These are phyloP conservation scores for Candida dubliniensis DNA, from an alignment of 1,139 yeast genomes.

Conservation along the genomic window DNA sequence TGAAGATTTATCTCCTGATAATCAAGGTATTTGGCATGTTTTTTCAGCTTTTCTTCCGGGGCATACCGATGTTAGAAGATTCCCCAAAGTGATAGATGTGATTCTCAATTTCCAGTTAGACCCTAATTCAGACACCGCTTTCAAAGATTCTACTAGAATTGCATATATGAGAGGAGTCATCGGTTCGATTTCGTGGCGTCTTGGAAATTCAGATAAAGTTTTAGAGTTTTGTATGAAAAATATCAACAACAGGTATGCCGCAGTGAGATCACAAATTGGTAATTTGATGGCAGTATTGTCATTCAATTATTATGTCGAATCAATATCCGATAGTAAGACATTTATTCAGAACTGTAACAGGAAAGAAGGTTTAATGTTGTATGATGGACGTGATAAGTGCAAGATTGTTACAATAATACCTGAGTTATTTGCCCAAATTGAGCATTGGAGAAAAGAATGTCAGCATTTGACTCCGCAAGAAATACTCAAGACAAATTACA, in stretches of 20 bases:
- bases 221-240: slow-evolving; percentile 52
- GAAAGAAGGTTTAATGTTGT: slow-evolving; percentile 26
- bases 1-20: slow-evolving; percentile 73
- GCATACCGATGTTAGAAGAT: slow-evolving; percentile 66
- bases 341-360: slow-evolving; percentile 42
- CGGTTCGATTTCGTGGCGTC: slow-evolving; percentile 59
- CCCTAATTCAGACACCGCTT: slow-evolving; percentile 59
- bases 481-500: slow-evolving; percentile 46
- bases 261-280: slow-evolving; percentile 74
- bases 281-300: slow-evolving; percentile 59
- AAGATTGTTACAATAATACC: slow-evolving; percentile 26
- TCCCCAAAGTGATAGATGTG: slow-evolving; percentile 50
- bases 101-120: slow-evolving; percentile 53
- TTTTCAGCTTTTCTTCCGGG: slow-evolving; percentile 75
- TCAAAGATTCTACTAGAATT: slow-evolving; percentile 65
- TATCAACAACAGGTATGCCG: slow-evolving; percentile 65
- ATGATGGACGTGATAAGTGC: slow-evolving; percentile 25
- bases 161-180: slow-evolving; percentile 56
- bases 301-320: slow-evolving; percentile 52
- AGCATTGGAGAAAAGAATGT: slow-evolving; percentile 40
- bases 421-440: slow-evolving; percentile 43
- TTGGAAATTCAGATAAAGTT: slow-evolving; percentile 49
- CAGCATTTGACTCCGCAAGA: slow-evolving; percentile 43
- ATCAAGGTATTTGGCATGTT: slow-evolving; percentile 72
- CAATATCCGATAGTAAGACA: slow-evolving; percentile 41